These are phyloP conservation scores for Vanrija humicola DNA, from an alignment of 1,284 basidiomycete genomes.

Conservation along the genomic window DNA sequence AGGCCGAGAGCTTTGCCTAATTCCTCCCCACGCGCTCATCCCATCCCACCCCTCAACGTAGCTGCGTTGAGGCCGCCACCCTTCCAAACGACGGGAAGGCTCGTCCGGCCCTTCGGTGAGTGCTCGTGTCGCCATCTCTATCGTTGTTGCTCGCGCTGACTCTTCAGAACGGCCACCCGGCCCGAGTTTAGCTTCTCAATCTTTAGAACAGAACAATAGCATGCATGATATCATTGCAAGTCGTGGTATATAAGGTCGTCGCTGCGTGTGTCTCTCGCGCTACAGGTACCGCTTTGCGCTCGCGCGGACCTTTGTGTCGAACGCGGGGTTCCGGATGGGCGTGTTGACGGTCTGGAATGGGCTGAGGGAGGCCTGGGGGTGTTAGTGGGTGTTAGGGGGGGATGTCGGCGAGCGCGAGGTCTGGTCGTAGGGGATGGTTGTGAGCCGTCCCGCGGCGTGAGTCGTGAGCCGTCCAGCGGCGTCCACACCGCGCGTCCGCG, in stretches of 20 bases:
- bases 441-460: too few species aligned
- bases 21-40: background rate
- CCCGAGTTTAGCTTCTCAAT: background rate
- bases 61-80: too few species aligned
- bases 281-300: constrained; percentile 80
- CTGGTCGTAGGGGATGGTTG: too few species aligned
- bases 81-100: background rate
- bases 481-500: too few species aligned
- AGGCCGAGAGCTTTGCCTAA: constrained; percentile 49
- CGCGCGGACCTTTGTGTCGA: constrained; percentile 76
- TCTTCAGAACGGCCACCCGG: background rate
- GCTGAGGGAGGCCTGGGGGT: constrained; percentile 70
- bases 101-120: too few species aligned
- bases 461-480: too few species aligned
- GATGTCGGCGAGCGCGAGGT: too few species aligned
- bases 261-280: constrained; percentile 6
- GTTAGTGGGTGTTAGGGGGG: background rate
- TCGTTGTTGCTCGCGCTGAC: too few species aligned
- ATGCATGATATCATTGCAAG: constrained; percentile 22
- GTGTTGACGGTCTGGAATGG: constrained; percentile 90
- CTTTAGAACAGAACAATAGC: constrained; percentile 13
- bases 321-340: constrained; percentile 68
- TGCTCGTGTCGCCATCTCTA: too few species aligned
- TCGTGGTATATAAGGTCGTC: background rate
- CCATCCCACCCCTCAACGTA: too few species aligned